Base-by-base conservation (phyloP, 352 stramenopile species). In the Globisporangium barbulae region DNA sequence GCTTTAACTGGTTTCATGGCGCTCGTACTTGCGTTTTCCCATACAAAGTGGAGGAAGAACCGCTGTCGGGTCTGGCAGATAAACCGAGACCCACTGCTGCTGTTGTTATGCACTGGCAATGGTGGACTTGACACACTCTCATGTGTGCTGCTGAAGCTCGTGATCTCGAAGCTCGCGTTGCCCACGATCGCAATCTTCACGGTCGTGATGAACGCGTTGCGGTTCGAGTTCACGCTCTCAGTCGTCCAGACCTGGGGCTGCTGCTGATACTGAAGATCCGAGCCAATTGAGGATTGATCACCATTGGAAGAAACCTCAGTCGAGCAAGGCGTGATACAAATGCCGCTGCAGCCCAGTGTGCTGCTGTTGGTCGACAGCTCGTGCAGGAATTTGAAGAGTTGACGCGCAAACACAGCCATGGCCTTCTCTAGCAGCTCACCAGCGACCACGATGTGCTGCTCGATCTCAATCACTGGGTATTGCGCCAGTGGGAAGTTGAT, bases 331-430 rank as follows among this genome's bases (percentile, higher is more conserved):
- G 53, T 64, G n/a, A 75, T 66, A 21, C 6, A 52, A 21, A 80
- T 68, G 41, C 69, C 59, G 53, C 50, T 30, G 33, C 61, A 61
- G 5, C 58, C 12, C 41, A 79, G 42, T 21, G 21, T 21, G 15
- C 33, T 39, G 9, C 15, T 39, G 28, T 15, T 33, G 31, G 54
- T 21, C 3, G 59, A 64, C 19, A 66, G 33, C 17, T 85, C 73
- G 19, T 81, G 67, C 44, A 88, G 61, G 59, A 61, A 59, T 31
- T 78, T 81, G 44, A 80, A 53, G 41, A 85, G 62, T 31, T 83
- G 79, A 10, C 77, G 69, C 9, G 75, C 79, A 54, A 86, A 88
- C 17, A 81, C 71, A 31, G 56, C 59, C 74, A 88, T 85, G 25
- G 71, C 63, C 13, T 65, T 72, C 59, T 88, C 79, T 42, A 86